These are phyloP conservation scores for Aspergillus eucalypticola DNA, from an alignment of 2,329 filamentous ascomycete species.

Conservation along the genomic window DNA sequence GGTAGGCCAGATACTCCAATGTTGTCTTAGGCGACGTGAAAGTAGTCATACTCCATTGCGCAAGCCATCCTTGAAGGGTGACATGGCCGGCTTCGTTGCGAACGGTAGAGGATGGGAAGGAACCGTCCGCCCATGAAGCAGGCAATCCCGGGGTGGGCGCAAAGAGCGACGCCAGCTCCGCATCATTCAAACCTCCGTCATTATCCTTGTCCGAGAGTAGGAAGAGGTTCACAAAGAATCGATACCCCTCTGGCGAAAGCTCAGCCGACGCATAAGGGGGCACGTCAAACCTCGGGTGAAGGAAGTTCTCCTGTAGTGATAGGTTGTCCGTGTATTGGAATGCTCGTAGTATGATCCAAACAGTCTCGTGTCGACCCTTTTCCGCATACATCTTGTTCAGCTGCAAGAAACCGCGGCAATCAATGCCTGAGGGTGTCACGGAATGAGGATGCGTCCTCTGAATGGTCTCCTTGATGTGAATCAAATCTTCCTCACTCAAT, in stretches of 20 bases:
- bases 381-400: slow-evolving; percentile 96
- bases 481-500: slow-evolving; percentile 75
- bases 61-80: slow-evolving; percentile 94
- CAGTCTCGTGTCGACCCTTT: slow-evolving; percentile 95
- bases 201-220: slow-evolving; percentile 96
- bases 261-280: slow-evolving; percentile 90
- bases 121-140: slow-evolving; percentile 80
- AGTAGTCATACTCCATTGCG: slow-evolving; percentile 99
- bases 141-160: slow-evolving; percentile 90
- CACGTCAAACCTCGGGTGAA: slow-evolving; percentile 92
- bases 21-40: slow-evolving; percentile 95
- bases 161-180: slow-evolving; percentile 83
- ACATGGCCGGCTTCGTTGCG: slow-evolving; percentile 94
- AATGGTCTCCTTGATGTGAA: slow-evolving; percentile 88
- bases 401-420: slow-evolving; percentile 79
- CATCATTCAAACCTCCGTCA: slow-evolving; percentile 85
- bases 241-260: slow-evolving; percentile 88
- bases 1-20: slow-evolving; percentile 90
- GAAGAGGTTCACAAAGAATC: slow-evolving; percentile 97
- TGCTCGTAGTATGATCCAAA: slow-evolving; percentile 94
- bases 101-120: slow-evolving; percentile 90
- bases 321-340: slow-evolving; percentile 97
- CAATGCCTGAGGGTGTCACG: slow-evolving; percentile 70
- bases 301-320: slow-evolving; percentile 84
- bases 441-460: slow-evolving; percentile 66